These are phyloP conservation scores for Suhomyces emberorum DNA, from an alignment of 805 yeast genomes.

Conservation along the genomic window DNA sequence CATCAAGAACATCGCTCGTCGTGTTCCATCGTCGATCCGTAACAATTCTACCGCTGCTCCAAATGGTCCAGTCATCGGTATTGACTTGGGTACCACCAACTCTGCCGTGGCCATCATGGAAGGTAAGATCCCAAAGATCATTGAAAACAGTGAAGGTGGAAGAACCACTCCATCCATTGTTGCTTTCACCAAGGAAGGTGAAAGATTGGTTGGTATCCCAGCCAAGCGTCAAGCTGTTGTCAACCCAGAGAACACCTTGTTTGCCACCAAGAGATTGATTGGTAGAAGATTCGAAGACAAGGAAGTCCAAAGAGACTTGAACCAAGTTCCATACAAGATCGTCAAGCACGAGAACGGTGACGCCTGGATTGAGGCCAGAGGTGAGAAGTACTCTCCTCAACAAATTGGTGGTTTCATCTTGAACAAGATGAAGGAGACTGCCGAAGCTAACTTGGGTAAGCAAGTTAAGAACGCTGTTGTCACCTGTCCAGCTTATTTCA, in stretches of 20 bases:
- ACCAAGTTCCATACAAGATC: conserved; percentile 86
- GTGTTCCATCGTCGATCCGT: conserved; percentile 27
- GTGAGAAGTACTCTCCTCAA: conserved; percentile 86
- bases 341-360: conserved; percentile 90
- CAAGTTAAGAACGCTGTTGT: conserved; percentile 85
- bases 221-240: conserved; percentile 96
- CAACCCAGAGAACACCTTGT: conserved; percentile 89
- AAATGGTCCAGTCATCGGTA: conserved; percentile 68
- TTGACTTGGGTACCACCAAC: conserved; percentile 86
- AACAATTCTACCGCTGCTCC: conserved; percentile 32
- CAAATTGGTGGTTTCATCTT: conserved; percentile 91
- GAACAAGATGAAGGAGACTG: conserved; percentile 98
- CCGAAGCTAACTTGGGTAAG: conserved; percentile 88
- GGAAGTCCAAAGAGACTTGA: conserved; percentile 88
- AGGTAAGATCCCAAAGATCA: conserved; percentile 70
- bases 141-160: conserved; percentile 69
- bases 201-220: conserved; percentile 88
- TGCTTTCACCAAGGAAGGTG: conserved; percentile 89
- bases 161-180: conserved; percentile 88
- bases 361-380: conserved; percentile 93
- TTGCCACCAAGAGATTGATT: conserved; percentile 91
- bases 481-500: conserved; percentile 87
- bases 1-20: conserved; percentile 36
- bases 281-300: conserved; percentile 88
- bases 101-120: conserved; percentile 87